Base-by-base conservation (phyloP, 2,329 filamentous ascomycete genomes). In the Akanthomyces lecanii region DNA sequence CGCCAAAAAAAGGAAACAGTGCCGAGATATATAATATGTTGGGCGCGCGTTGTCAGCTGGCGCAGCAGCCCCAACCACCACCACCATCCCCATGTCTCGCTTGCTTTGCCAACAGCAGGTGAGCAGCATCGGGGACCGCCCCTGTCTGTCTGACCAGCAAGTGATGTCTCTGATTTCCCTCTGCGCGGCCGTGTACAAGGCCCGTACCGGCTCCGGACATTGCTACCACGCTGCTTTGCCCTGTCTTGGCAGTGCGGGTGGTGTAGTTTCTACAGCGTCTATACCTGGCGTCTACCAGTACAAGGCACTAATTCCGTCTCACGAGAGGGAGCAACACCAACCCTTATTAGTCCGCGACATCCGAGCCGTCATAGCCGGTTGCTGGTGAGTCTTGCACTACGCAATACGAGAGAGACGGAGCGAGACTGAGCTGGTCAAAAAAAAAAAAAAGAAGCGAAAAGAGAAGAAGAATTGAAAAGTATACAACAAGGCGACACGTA, bases 261-360 rank as follows among this genome's bases (percentile, higher is more conserved):
- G 33, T 36, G 59, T 61, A 61, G 50, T 48, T 61, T 54, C 50
- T 54, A 61, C 59, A 61, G 40, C 30, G 40, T 45, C 50, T 61
- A 21, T 61, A 61, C 58, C 14, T 61, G 38, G 50, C 48, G 40
- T 52, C 58, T 61, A 61, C 48, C 28, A 30, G 28, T 30, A 30
- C 28, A 5, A 30, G 6, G 4, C 6, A 30, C 33, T 7, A 8
- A 11, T 36, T 7, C 33, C 38, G 38, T 40, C 38, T 40, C 38
- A 40, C 38, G 10, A 40, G 33, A 16, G 14, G 3, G 10, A 11
- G 44, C 44, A 25, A 47, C 44, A 47, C 18, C 8, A 47, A 47
- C n/a, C n/a, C 44, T 11, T n/a, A 7, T 7, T 47, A n/a, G n/a
- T 14, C 44, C 6, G 44, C 56, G 12, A 16, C 18, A 4, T 12